Evolutionary conservation across 768 basidiomycete species (phyloP), one percentile per base, ranked within the genome.

Genomic region (Hemileccinum impolitum): DNA sequence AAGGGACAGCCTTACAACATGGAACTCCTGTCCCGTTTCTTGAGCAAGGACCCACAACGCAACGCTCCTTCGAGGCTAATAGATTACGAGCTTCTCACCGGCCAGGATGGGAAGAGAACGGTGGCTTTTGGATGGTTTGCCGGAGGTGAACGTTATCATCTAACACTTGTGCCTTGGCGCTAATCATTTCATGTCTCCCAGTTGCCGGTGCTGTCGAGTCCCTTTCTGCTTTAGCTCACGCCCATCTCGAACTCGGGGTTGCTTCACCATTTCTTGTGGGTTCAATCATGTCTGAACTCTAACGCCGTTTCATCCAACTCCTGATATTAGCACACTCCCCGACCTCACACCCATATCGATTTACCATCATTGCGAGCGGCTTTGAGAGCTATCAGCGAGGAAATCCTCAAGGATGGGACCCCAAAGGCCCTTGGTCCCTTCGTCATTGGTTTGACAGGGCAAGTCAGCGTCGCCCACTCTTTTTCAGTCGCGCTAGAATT

Each of bases 111-210:
- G 4, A 87, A 87, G 64, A 73, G 94, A 18, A 87, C 86, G 0
- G 90, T 94, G 15, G 92, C 85, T 0, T 95, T 96, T 70, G 94
- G 93, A 1, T 93, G 85, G 84, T 91, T 86, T 57, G 94, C 94
- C 1, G 94, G 94, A 67, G 87, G 90, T 90, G 50, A 58, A 21
- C 26, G 1, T 28, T 10, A 0, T 19, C 23, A 43, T 40, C 7
- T 28, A 13, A n/a, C 15, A 10, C 12, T 26, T 1, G 2, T 32
- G 6, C 18, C 13, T 39, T 51, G 37, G 18, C n/a, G 18, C 43
- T 48, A 36, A 60, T 30, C 18, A 12, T 14, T 28, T 34, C 15
- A 7, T 48, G 23, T 36, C 34, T 26, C 25, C 50, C 64, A 92
- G 90, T 90, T 50, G 89, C 89, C 11, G 93, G 92, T 12, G 84